Conservation (phyloP, 176 grass and related monocot genomes). For the Oryza nivara region DNA sequence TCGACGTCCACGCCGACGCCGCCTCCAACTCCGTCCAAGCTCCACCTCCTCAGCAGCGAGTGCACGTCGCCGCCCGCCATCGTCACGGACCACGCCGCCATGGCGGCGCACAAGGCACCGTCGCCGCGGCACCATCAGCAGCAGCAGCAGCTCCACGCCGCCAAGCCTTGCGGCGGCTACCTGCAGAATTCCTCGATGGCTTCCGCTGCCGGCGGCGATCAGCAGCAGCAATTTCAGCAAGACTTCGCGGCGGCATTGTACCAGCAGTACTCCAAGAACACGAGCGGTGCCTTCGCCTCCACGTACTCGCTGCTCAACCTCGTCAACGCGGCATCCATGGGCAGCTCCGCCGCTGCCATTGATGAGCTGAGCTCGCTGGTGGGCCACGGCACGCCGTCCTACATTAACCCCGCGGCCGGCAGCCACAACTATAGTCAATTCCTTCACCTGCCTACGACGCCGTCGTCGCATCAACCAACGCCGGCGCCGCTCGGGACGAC, state of each 20-base stretch:
- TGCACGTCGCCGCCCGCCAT: conserved; percentile 46
- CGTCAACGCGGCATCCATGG: conserved; percentile 58
- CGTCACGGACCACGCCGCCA: conserved; percentile 17
- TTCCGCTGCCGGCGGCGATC: neutral
- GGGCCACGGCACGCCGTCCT: conserved; percentile 35
- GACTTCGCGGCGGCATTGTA: conserved; percentile 40
- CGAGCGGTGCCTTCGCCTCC: conserved; percentile 44
- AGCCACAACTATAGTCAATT: conserved; percentile 37
- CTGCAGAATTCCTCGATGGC: neutral
- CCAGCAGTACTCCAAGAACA: conserved; percentile 51
- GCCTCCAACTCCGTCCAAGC: conserved; percentile 54
- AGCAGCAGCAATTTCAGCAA: conserved; percentile 22
- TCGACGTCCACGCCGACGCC: conserved; percentile 52
- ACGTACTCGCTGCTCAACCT: conserved; percentile 77
- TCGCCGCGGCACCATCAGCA: neutral
- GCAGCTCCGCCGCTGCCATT: conserved; percentile 44
- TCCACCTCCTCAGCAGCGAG: conserved; percentile 58
- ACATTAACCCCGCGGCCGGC: conserved; percentile 5
- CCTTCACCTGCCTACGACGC: conserved; percentile 34
- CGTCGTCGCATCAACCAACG: conserved; percentile 25
- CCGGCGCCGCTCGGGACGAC: conserved; percentile 26
- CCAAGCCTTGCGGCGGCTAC: conserved; percentile 36
- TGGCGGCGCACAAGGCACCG: neutral
- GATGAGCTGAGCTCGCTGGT: conserved; percentile 82
- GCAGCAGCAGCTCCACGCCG: neutral